Percentiles rank a stretch among this genome's conserved stretches.
Conservation (phyloP, 306 rosid genomes). For the Argentina anserina region DNA sequence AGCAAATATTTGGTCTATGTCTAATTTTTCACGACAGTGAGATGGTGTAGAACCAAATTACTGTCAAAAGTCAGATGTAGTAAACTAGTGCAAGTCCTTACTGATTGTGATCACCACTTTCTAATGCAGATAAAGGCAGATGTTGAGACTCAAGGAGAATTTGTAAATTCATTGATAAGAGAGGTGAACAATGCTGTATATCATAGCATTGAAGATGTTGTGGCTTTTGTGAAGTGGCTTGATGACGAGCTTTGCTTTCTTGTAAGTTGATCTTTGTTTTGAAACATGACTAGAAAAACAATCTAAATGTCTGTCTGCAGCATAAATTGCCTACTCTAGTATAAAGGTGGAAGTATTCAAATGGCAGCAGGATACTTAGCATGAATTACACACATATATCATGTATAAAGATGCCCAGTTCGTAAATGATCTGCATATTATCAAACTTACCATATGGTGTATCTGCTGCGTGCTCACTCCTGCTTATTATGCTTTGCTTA, state of each 20-base stretch:
- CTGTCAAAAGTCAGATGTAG: background rate
- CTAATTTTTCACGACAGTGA: background rate
- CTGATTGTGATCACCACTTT: slow-evolving; percentile 12
- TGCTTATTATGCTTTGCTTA: background rate
- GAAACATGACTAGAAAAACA: background rate
- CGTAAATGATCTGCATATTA: background rate
- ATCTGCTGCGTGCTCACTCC: background rate
- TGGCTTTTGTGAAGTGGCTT: slow-evolving; percentile 96
- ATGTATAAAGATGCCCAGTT: background rate
- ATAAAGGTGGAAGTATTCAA: background rate
- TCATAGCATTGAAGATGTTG: slow-evolving; percentile 82
- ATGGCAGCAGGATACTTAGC: background rate
- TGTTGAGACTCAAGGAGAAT: slow-evolving; percentile 95
- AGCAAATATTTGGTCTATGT: background rate
- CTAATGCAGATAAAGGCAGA: slow-evolving; percentile 84
- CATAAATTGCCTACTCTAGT: background rate
- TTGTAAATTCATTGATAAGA: slow-evolving; percentile 82
- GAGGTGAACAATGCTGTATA: slow-evolving; percentile 89
- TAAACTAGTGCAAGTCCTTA: slow-evolving; percentile 11
- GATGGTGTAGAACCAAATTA: background rate
- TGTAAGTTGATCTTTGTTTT: slow-evolving; percentile 43
- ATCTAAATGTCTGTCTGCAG: background rate
- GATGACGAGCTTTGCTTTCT: slow-evolving; percentile 99
- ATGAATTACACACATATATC: background rate
- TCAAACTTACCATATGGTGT: background rate